Conservation (phyloP, 352 stramenopile genomes). For the Phytophthora pisi region DNA sequence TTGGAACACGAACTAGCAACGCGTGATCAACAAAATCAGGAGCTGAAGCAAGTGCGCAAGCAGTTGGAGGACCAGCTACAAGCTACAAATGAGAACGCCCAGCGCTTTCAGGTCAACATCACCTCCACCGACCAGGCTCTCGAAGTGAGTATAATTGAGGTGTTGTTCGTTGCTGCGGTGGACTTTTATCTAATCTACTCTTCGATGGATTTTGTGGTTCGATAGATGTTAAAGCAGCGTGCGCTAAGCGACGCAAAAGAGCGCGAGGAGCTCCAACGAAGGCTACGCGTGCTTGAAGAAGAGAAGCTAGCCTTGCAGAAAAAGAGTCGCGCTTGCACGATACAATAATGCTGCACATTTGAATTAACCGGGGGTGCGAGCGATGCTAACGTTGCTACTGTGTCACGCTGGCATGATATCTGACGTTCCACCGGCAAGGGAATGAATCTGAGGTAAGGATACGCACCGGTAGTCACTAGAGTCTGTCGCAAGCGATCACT, state of each 20-base stretch:
- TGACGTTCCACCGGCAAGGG: no score
- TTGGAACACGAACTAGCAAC: conserved; percentile 33
- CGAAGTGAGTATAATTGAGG: conserved; percentile 35
- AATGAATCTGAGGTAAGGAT: not conserved
- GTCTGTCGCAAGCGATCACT: not conserved
- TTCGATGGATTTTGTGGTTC: not conserved
- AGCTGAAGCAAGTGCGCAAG: conserved; percentile 33
- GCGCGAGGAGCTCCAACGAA: conserved; percentile 59
- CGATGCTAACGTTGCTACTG: no score
- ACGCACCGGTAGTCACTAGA: not conserved
- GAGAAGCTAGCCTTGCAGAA: conserved; percentile 61
- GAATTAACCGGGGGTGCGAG: not conserved
- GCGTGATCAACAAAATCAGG: conserved; percentile 38
- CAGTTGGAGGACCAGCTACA: conserved; percentile 43
- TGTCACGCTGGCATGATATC: no score
- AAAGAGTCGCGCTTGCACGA: conserved; percentile 58
- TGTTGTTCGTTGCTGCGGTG: not conserved
- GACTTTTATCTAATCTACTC: not conserved
- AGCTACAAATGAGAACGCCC: conserved; percentile 35
- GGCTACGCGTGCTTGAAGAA: conserved; percentile 55
- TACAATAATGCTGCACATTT: conserved; percentile 41
- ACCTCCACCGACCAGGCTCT: conserved; percentile 51
- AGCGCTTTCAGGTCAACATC: conserved; percentile 41
- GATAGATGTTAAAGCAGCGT: conserved; percentile 53
- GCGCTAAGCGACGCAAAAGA: conserved; percentile 54